phyloP scores from a whole-genome alignment of 169 alveolate genomes.

The Cryptosporidium andersoni region DNA sequence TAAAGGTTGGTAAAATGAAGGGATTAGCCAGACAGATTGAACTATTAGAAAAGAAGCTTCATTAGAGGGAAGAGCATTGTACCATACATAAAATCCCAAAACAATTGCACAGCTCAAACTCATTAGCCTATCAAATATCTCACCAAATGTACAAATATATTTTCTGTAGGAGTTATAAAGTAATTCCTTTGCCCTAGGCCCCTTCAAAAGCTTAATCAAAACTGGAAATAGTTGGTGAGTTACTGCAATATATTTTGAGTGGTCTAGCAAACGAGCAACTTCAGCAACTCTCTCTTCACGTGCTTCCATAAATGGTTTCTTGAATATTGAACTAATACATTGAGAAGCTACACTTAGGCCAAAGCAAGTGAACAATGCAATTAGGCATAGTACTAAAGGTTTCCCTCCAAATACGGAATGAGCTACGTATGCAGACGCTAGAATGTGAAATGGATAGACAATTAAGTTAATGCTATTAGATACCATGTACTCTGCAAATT shows the following conservation, averaged over 20 bases:
- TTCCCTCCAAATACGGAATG: conserved; percentile 54
- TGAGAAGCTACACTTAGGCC: conserved; percentile 17
- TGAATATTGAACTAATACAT: conserved; percentile 25
- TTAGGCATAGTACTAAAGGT: conserved; percentile 19
- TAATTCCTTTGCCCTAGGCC: conserved; percentile 11
- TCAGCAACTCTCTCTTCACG: conserved; percentile 63
- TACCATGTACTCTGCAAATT: conserved; percentile 37
- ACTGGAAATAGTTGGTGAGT: conserved; percentile 64
- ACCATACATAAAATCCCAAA: conserved; percentile 30
- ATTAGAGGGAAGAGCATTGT: conserved; percentile 17
- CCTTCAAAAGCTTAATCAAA: not conserved
- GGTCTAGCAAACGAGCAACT: conserved; percentile 36
- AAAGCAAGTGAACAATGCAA: conserved; percentile 26
- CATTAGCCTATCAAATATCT: conserved; percentile 35
- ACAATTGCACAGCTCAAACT: conserved; percentile 21
- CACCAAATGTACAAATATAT: conserved; percentile 47
- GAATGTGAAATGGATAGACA: conserved; percentile 31
- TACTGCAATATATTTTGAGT: conserved; percentile 32
- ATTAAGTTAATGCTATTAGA: conserved; percentile 32
- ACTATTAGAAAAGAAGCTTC: conserved; percentile 50
- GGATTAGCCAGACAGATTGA: conserved; percentile 63
- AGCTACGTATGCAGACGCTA: conserved; percentile 45
- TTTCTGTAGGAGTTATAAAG: conserved; percentile 46
- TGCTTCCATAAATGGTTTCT: conserved; percentile 58
- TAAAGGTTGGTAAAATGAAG: conserved; percentile 53